Percentiles rank a stretch among this genome's conserved stretches.
Evolutionary conservation across 495 filamentous ascomycete genomes (phyloP).

Genomic region (Lepraria neglecta): DNA sequence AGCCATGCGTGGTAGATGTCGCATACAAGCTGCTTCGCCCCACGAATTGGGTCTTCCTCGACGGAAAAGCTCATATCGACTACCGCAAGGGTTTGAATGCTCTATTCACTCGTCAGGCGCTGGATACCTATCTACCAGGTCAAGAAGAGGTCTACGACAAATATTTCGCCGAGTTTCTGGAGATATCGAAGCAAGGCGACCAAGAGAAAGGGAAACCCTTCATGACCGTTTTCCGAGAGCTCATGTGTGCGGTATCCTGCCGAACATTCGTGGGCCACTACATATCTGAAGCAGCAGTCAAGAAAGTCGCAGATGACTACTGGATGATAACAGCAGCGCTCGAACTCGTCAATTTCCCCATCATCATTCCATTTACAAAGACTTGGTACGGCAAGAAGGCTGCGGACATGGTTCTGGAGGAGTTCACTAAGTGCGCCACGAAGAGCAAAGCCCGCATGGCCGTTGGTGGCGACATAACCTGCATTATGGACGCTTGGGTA

Average conservation of each 20-base stretch:
- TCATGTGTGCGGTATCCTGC: conserved; percentile 92
- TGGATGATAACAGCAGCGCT: conserved; percentile 93
- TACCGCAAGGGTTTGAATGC: conserved; percentile 95
- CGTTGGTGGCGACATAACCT: conserved; percentile 77
- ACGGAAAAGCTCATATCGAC: conserved; percentile 90
- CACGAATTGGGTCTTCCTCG: conserved; percentile 95
- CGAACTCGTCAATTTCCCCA: conserved; percentile 96
- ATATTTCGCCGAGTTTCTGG: conserved; percentile 73
- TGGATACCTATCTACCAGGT: conserved; percentile 82
- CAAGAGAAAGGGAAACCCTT: conserved; percentile 70
- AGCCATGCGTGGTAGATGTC: conserved; percentile 93
- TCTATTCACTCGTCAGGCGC: conserved; percentile 85
- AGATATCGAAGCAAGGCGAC: conserved; percentile 60
- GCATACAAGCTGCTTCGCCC: conserved; percentile 90
- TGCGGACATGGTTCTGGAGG: conserved; percentile 80
- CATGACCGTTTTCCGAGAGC: conserved; percentile 89
- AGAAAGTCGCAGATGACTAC: conserved; percentile 96
- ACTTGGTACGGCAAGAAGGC: conserved; percentile 98
- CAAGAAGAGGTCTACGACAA: conserved; percentile 86
- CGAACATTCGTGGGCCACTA: conserved; percentile 97
- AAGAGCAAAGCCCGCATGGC: conserved; percentile 91
- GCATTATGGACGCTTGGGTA: conserved; percentile 95
- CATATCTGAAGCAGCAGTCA: conserved; percentile 77
- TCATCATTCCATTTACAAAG: conserved; percentile 93
- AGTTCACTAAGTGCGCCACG: conserved; percentile 85